phyloP scores from a whole-genome alignment of 2,329 filamentous ascomycete genomes.

The Ascochyta fabae region DNA sequence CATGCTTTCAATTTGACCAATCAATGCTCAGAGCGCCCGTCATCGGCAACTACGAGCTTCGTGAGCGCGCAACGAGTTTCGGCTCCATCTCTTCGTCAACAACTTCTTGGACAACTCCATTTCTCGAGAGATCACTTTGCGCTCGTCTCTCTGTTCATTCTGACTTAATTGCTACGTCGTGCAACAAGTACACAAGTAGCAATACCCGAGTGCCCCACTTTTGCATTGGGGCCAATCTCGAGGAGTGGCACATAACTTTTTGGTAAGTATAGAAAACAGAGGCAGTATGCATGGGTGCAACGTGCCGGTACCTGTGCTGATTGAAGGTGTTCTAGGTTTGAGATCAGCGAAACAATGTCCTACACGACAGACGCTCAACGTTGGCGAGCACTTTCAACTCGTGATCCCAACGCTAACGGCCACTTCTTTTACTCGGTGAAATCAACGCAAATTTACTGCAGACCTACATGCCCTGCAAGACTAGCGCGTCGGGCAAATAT shows the following conservation, averaged over 20 bases:
- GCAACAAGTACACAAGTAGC: background rate
- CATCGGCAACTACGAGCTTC: constrained; percentile 8
- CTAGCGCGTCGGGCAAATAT: constrained; percentile 65
- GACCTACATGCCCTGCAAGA: constrained; percentile 66
- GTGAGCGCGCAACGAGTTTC: background rate
- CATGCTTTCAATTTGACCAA: constrained; percentile 34
- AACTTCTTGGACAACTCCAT: background rate
- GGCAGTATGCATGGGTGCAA: background rate
- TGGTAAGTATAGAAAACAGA: background rate
- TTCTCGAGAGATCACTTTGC: background rate
- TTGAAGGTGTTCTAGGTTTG: background rate
- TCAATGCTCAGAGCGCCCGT: constrained; percentile 20
- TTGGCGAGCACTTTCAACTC: constrained; percentile 53
- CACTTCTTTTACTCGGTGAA: constrained; percentile 64
- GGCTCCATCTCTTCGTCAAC: constrained; percentile 7
- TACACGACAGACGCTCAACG: constrained; percentile 43
- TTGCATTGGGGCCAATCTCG: background rate
- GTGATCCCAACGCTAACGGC: constrained; percentile 52
- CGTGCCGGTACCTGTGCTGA: background rate
- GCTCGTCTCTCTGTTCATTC: background rate
- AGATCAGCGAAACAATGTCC: constrained; percentile 25
- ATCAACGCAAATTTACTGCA: constrained; percentile 65
- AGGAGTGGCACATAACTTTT: background rate
- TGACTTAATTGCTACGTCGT: background rate
- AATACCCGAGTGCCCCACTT: constrained; percentile 1